A percentile compares a stretch with the other conserved stretches of the same genome.
phyloP scores from a whole-genome alignment of 805 yeast species.

The Metschnikowia picachoensis region DNA sequence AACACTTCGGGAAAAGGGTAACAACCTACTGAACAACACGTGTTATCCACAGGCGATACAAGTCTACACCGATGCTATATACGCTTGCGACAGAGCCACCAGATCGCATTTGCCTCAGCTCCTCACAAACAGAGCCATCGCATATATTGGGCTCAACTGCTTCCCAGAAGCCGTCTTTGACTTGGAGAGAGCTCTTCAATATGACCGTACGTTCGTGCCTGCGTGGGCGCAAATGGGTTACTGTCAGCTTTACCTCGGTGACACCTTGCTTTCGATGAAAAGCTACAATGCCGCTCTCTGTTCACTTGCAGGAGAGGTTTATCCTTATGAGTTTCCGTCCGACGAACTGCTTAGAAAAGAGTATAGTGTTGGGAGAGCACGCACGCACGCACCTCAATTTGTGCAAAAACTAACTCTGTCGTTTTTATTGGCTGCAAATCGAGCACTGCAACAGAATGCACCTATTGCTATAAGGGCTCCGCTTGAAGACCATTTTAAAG shows the following conservation, averaged over 20 bases:
- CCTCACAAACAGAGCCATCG: slow-evolving; percentile 37
- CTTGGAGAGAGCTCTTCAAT: slow-evolving; percentile 28
- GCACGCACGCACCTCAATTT: slow-evolving; percentile 35
- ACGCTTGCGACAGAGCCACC: slow-evolving; percentile 17
- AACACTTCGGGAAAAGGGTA: slow-evolving; percentile 36
- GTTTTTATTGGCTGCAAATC: slow-evolving; percentile 31
- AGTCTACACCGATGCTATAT: slow-evolving; percentile 35
- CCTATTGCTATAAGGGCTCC: slow-evolving; percentile 22
- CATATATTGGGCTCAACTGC: slow-evolving; percentile 39
- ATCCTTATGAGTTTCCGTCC: slow-evolving; percentile 23
- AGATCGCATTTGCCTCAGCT: slow-evolving; percentile 26
- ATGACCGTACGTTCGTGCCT: slow-evolving; percentile 34
- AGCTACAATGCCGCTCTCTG: slow-evolving; percentile 33
- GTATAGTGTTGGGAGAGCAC: slow-evolving; percentile 22
- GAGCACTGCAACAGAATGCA: slow-evolving; percentile 36
- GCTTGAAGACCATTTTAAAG: slow-evolving; percentile 23
- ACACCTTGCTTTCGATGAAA: slow-evolving; percentile 28
- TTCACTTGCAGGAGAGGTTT: slow-evolving; percentile 27
- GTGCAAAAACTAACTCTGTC: slow-evolving; percentile 33
- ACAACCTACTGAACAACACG: slow-evolving; percentile 34
- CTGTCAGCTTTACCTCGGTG: slow-evolving; percentile 40
- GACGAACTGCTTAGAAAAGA: slow-evolving; percentile 13
- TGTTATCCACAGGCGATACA: slow-evolving; percentile 39
- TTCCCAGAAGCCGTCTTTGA: slow-evolving; percentile 38
- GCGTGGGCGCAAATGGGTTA: slow-evolving; percentile 45